Evolutionary conservation across 176 grass and related monocot genomes (phyloP).

Genomic region (Oryza punctata): DNA sequence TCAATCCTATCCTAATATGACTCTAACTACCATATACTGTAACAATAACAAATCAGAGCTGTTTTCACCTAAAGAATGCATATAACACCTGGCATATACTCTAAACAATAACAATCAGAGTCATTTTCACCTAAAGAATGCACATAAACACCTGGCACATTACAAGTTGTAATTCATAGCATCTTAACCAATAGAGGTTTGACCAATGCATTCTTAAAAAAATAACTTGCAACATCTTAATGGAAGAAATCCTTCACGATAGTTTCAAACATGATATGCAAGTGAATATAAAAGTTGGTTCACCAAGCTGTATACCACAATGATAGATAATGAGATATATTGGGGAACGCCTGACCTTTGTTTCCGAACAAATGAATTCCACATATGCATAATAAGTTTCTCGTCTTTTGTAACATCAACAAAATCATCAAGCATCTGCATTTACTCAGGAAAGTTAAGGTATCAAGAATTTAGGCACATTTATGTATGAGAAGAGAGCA

Average conservation of each 20-base stretch:
- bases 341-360: conserved; percentile 63
- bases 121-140: background rate
- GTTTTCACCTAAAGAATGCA: no score
- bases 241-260: background rate
- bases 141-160: background rate
- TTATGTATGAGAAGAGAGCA: background rate
- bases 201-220: background rate
- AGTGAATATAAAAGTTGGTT: background rate
- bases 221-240: background rate
- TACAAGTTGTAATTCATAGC: no score
- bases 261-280: background rate
- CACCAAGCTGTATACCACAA: background rate
- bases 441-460: conserved; percentile 4
- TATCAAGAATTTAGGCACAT: conserved; percentile 19
- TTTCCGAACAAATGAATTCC: conserved; percentile 99
- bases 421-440: conserved; percentile 99
- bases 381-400: conserved; percentile 98
- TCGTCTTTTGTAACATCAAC: conserved; percentile 96
- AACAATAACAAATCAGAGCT: no score
- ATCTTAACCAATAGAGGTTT: background rate
- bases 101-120: background rate
- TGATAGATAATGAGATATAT: background rate
- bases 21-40: no score
- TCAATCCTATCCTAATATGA: no score
- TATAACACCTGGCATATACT: no score